Evolutionary conservation across 257 asterid genomes (phyloP).

Genomic region (Handroanthus guayacan): DNA sequence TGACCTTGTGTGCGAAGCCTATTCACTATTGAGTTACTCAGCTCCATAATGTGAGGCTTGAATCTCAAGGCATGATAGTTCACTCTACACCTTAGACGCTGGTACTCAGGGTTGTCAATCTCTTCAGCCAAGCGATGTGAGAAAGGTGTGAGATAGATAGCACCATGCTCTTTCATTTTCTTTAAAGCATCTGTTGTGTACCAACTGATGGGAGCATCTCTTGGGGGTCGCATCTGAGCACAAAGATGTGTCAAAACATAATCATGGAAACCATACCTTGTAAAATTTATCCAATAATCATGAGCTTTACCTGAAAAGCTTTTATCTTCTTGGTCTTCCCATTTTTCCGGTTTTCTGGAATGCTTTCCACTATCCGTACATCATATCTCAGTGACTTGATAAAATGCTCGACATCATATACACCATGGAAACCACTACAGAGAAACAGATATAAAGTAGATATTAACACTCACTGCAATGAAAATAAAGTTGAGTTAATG

Average conservation of each 20-base stretch:
- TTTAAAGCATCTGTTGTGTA: constrained; percentile 77
- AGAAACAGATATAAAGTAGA: constrained; percentile 35
- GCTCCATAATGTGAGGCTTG: constrained; percentile 92
- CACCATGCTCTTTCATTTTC: constrained; percentile 95
- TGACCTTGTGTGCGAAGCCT: constrained; percentile 93
- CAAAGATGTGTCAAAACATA: constrained; percentile 32
- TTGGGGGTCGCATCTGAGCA: constrained; percentile 83
- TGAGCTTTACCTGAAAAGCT: constrained; percentile 72
- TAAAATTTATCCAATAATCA: constrained; percentile 31
- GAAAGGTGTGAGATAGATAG: constrained; percentile 95
- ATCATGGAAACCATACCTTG: constrained; percentile 26
- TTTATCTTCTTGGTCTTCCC: constrained; percentile 90
- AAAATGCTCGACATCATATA: constrained; percentile 94
- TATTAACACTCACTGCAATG: constrained; percentile 24
- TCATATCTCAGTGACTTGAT: constrained; percentile 86
- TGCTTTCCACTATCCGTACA: constrained; percentile 86
- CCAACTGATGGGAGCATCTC: constrained; percentile 98
- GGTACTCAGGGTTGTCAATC: constrained; percentile 87
- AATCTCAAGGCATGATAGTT: constrained; percentile 93
- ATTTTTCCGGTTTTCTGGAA: constrained; percentile 79
- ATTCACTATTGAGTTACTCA: constrained; percentile 79
- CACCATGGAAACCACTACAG: constrained; percentile 88
- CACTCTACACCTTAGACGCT: constrained; percentile 93
- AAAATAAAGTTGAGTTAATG: constrained; percentile 23
- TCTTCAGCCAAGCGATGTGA: constrained; percentile 99